Evolutionary conservation across 352 stramenopile species (phyloP), one percentile per base, ranked within the genome.

Genomic region (Peronospora farinosa): DNA sequence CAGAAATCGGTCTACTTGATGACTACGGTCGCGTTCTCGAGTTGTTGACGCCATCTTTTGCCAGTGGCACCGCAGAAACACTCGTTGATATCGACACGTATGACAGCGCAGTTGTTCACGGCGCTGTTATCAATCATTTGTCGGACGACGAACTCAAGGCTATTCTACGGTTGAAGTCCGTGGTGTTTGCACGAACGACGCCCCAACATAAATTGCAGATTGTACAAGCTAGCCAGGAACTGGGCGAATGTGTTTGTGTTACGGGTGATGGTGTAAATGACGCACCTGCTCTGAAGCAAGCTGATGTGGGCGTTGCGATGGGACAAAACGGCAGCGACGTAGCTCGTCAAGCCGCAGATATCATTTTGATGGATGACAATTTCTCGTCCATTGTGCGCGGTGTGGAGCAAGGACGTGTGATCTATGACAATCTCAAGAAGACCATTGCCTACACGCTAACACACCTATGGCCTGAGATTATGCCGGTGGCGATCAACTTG

Each of bases 211-310:
- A 98, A 68, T 59, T 97, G n/a, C 83, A 84, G 48, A 98, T 98
- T 65, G 96, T 99, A 5, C 84, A 96, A 47, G 88, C 92, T 40
- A 84, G 76, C 46, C 82, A 96, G 64, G 67, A 78, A 8, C 66
- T 61, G 3, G 88, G 88, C 9, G 77, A 96, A 39, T 88, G 97
- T 25, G 86, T 97, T 7, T 90, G 90, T 12, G 92, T 99, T 55
- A 98, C 93, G 15, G 96, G 96, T 15, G 96, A 99, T 68, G 96
- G 96, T 66, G 96, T 99, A 6, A 99, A 99, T 60, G 95, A 99
- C 65, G 93, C 95, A 9, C 95, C 96, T 25, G 96, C 96, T 6
- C 64, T 99, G 6, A 98, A 97, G 63, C 88, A 96, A 63, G 95
- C 96, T 5, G 93, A 98, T 58, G 98, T 99, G 72, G 96, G 96